These are phyloP conservation scores for Auriscalpium vulgare DNA, from an alignment of 768 basidiomycete species.

Conservation along the genomic window DNA sequence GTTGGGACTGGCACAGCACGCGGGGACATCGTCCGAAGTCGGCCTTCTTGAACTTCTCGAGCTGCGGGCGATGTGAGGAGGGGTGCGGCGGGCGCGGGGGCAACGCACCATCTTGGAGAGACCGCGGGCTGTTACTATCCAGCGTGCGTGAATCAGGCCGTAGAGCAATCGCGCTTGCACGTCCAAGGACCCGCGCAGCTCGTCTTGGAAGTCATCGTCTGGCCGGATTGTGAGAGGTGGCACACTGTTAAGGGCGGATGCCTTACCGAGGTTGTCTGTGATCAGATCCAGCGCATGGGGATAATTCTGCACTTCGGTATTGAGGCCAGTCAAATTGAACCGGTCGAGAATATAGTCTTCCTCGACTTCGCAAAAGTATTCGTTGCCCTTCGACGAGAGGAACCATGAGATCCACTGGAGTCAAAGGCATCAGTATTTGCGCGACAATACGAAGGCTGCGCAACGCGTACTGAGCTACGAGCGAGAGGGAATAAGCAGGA, in stretches of 20 bases:
- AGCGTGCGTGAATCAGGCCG: slow-evolving; percentile 93
- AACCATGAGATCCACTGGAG: slow-evolving; percentile 96
- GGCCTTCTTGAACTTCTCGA: slow-evolving; percentile 96
- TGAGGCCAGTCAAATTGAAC: slow-evolving; percentile 96
- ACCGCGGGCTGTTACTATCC: slow-evolving; percentile 92
- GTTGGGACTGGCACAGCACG: slow-evolving; percentile 89
- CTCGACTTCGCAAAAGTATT: slow-evolving; percentile 99
- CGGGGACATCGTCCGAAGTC: slow-evolving; percentile 99
- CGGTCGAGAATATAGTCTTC: slow-evolving; percentile 98
- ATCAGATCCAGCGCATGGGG: slow-evolving; percentile 91
- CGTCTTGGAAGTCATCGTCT: slow-evolving; percentile 96
- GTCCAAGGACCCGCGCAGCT: slow-evolving; percentile 85
- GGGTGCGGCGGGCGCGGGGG: background rate
- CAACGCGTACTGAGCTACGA: slow-evolving; percentile 16
- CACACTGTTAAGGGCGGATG: background rate
- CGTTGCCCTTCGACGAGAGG: slow-evolving; percentile 93
- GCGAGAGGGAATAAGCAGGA: background rate
- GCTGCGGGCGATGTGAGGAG: slow-evolving; percentile 30
- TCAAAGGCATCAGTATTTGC: slow-evolving; percentile 1
- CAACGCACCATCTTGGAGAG: slow-evolving; percentile 83
- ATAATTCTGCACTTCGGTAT: slow-evolving; percentile 94
- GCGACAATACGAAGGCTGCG: background rate
- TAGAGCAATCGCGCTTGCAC: slow-evolving; percentile 91
- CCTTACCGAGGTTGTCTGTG: slow-evolving; percentile 86
- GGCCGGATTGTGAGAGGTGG: background rate